Evolutionary conservation across 2,329 filamentous ascomycete species (phyloP), one percentile per base, ranked within the genome.

Genomic region (Arthroderma sp.): DNA sequence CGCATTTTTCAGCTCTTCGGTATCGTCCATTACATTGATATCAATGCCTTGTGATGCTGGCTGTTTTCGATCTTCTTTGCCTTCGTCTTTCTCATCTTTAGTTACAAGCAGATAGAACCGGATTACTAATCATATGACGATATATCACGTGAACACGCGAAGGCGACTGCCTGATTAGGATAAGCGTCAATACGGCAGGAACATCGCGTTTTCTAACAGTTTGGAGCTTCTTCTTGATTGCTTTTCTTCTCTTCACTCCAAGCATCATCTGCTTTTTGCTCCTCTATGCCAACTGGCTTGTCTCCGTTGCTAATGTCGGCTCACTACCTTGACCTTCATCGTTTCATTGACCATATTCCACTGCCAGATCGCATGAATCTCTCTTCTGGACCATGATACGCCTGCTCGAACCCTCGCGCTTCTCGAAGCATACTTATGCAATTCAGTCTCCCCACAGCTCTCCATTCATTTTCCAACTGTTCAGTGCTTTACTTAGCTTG

Each of bases 391-490:
- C 56, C 54, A 47, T 30, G 36, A 48, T 28, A 32, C 4, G 29
- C 29, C n/a, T 6, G 39, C 29, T 41, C 39, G 22, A 29, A 22
- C 5, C 28, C 29, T 31, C 39, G 39, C 29, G 37, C 37, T 38
- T 28, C 37, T 27, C 22, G 4, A 28, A 38, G 37, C 29, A 41
- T 6, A 31, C 28, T 11, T 33, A 41, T 48, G 50, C 51, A 46
- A 46, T 70, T 53, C 78, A 78, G 83, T 80, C 80, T 78, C 82
- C 75, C 71, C 62, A 82, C 74, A 86, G 85, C 86, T 76, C 75
- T 80, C 80, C 32, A 34, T 11, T 34, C 8, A 8, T 2, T 34
- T 34, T 34, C 32, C 32, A 34, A 34, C 11, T 34, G 32, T 9
- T 34, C 32, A 8, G 32, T 34, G 32, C 11, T 34, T 11, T 34